A percentile compares a stretch with the other conserved stretches of the same genome.
These are phyloP conservation scores for Sugiyamaella novakii DNA, from an alignment of 1,139 yeast genomes.

Conservation along the genomic window DNA sequence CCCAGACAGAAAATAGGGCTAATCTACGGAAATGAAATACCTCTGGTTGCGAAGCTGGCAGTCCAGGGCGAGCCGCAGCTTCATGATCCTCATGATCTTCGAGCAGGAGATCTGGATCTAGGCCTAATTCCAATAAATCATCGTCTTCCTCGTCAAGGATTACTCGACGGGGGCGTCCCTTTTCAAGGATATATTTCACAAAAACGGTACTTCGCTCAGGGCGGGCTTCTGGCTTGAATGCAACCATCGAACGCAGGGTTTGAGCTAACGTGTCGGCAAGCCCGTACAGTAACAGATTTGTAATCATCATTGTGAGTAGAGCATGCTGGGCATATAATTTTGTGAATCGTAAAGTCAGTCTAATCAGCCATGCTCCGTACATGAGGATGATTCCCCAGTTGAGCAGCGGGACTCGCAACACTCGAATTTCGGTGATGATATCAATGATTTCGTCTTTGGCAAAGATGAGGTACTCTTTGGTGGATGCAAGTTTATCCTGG, in stretches of 20 bases:
- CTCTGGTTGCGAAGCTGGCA: constrained; percentile 27
- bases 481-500: constrained; percentile 1
- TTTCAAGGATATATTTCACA: constrained; percentile 40
- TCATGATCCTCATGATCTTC: constrained; percentile 38
- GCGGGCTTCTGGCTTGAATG: constrained; percentile 34
- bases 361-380: constrained; percentile 38
- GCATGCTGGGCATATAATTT: constrained; percentile 68
- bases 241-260: constrained; percentile 48
- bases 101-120: constrained; percentile 34
- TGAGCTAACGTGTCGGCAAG: constrained; percentile 92
- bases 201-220: constrained; percentile 32
- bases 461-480: constrained; percentile 9
- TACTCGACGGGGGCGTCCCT: constrained; percentile 42
- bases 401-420: constrained; percentile 40
- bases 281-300: constrained; percentile 81
- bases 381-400: constrained; percentile 41
- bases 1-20: constrained; percentile 86
- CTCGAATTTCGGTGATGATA: constrained; percentile 35
- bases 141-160: constrained; percentile 41
- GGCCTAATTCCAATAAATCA: constrained; percentile 41
- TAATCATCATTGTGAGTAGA: constrained; percentile 74
- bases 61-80: constrained; percentile 1
- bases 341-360: constrained; percentile 41
- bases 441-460: constrained; percentile 27
- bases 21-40: constrained; percentile 68